Base-by-base conservation (phyloP, 306 rosid species). In the Ceratonia siliqua region DNA sequence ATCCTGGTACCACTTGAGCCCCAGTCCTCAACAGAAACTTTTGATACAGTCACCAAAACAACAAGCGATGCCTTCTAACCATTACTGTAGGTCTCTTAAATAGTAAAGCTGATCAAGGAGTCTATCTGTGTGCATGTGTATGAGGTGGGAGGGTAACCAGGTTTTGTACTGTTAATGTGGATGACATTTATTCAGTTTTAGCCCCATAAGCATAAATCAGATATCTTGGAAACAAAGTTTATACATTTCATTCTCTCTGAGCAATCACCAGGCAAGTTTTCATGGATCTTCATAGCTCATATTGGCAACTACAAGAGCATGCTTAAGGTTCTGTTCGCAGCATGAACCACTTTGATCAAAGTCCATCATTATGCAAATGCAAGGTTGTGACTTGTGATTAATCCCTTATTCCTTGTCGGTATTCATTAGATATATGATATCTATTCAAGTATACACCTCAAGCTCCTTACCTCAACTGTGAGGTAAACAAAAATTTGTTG, bases 311-410 rank as follows among this genome's bases (percentile, higher is more conserved):
- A 43, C 0, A 5, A 53, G 33, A 24, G 5, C 3, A 27, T 25
- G 21, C 52, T 63, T n/a, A 17, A 62, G 78, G 59, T 58, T 81
- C 35, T 36, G 65, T 70, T 72, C 3, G 25, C 15, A 64, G 43
- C 25, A 56, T 20, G 36, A 76, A 64, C 12, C 75, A 57, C 65
- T 35, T 22, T n/a, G 5, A 28, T 33, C 75, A 28, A 41, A 64
- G 66, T 20, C 67, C 20, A 57, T 65, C 35, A 38, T 27, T 14
- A 57, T 38, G 73, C 66, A 72, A 52, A 58, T 48, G 72, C 67
- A 72, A 62, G 72, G 38, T 64, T 61, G 22, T 54, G 82, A 70
- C 48, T 64, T 61, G 22, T 54, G 82, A 70, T 57, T 39, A 28
- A 54, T 64, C 66, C 49, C 62, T 50, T 6, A 15, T 27, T 21